These are phyloP conservation scores for Cocos nucifera DNA, from an alignment of 176 grass and related monocot genomes.

Conservation along the genomic window DNA sequence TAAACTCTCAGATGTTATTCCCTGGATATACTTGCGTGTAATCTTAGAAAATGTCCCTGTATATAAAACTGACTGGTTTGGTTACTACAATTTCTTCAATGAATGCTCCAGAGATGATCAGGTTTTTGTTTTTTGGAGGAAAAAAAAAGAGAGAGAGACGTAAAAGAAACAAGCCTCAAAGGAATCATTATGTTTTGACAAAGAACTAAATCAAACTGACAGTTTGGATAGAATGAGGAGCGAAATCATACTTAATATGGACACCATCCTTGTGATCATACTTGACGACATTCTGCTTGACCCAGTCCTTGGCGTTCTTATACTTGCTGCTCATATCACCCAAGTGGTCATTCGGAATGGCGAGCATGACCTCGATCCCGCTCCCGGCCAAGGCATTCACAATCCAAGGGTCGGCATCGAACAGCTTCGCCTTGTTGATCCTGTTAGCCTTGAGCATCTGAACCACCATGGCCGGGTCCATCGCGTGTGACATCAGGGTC, in stretches of 20 bases:
- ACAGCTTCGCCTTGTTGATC: conserved; percentile 59
- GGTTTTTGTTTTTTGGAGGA: too few species aligned
- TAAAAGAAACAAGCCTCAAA: not conserved
- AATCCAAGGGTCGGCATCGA: conserved; percentile 85
- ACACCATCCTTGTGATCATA: conserved; percentile 43
- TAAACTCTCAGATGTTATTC: too few species aligned
- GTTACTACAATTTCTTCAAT: too few species aligned
- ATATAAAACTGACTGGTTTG: too few species aligned
- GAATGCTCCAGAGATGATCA: too few species aligned
- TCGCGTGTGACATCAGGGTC: conserved; percentile 83
- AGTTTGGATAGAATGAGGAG: not conserved
- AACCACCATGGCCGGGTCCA: conserved; percentile 43
- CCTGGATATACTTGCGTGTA: too few species aligned
- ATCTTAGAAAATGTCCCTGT: too few species aligned
- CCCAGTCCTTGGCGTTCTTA: conserved; percentile 47
- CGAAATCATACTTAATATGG: conserved; percentile 42
- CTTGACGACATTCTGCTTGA: conserved; percentile 51
- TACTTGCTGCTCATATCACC: conserved; percentile 27
- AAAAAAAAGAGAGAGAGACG: too few species aligned
- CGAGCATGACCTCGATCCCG: conserved; percentile 55
- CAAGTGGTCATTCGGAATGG: conserved; percentile 75
- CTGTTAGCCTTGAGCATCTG: conserved; percentile 54
- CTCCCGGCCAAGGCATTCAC: conserved; percentile 44
- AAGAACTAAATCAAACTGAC: conserved; percentile 17
- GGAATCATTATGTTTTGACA: not conserved